Evolutionary conservation across 2,329 filamentous ascomycete genomes (phyloP).

Genomic region (Basipetospora sp.): DNA sequence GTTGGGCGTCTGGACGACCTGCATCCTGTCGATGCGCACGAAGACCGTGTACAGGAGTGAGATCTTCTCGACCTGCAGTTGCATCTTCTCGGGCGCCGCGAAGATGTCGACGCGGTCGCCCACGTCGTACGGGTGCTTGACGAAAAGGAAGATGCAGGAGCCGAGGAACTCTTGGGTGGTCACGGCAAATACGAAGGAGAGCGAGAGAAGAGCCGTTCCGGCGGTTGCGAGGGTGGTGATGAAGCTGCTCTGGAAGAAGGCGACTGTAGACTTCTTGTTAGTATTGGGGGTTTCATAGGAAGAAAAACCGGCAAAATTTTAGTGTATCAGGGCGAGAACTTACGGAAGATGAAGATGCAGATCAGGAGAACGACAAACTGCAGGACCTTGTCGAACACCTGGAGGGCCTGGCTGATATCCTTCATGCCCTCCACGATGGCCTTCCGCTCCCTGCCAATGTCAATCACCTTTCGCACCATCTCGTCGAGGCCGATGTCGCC

Average conservation of each 20-base stretch:
- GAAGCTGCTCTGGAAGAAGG: conserved; percentile 78
- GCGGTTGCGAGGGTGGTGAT: conserved; percentile 75
- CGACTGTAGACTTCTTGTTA: conserved; percentile 43
- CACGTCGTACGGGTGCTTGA: conserved; percentile 95
- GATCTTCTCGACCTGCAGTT: conserved; percentile 80
- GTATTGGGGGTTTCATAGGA: no score
- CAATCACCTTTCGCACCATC: conserved; percentile 76
- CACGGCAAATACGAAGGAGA: conserved; percentile 92
- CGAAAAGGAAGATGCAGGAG: conserved; percentile 95
- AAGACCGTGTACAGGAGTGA: conserved; percentile 89
- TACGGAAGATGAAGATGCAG: conserved; percentile 68
- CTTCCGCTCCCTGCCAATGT: conserved; percentile 74
- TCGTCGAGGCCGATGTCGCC: conserved; percentile 91
- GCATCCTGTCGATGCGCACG: conserved; percentile 66
- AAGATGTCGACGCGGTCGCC: conserved; percentile 81
- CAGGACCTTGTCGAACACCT: conserved; percentile 76
- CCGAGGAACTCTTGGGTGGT: conserved; percentile 92
- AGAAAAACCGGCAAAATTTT: not conserved
- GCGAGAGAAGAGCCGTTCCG: conserved; percentile 77
- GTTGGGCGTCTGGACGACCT: conserved; percentile 68
- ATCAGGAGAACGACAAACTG: conserved; percentile 68
- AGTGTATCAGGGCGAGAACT: conserved; percentile 18
- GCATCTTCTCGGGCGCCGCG: conserved; percentile 34
- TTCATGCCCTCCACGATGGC: conserved; percentile 87
- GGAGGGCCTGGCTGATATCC: conserved; percentile 88